These are phyloP conservation scores for Boletus vinaceobasis DNA, from an alignment of 768 basidiomycete genomes.

Conservation along the genomic window DNA sequence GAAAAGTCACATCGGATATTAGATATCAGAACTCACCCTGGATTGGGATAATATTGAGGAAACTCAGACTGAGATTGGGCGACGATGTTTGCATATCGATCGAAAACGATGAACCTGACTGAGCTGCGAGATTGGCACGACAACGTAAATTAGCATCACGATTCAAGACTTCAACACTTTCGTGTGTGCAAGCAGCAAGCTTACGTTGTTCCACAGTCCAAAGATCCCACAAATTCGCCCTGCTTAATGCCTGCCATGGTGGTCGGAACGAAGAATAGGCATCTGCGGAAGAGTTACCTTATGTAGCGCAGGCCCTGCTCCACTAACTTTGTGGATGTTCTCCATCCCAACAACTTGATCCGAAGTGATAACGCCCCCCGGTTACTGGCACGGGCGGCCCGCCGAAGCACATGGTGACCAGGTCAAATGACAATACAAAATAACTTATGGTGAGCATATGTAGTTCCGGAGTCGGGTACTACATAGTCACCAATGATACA, in stretches of 20 bases:
- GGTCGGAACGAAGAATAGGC: not conserved
- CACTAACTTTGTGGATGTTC: not conserved
- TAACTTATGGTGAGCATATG: not conserved
- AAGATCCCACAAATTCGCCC: slow-evolving; percentile 84
- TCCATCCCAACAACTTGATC: not conserved
- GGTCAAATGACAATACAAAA: not conserved
- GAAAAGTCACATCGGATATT: not conserved
- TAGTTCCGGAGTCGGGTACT: not conserved
- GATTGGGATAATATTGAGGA: slow-evolving; percentile 87
- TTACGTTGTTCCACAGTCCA: slow-evolving; percentile 95
- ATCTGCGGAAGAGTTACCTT: slow-evolving; percentile 9
- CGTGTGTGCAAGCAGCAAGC: slow-evolving; percentile 26
- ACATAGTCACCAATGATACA: not conserved
- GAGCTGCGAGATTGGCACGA: slow-evolving; percentile 48
- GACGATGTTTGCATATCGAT: slow-evolving; percentile 81
- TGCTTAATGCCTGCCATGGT: slow-evolving; percentile 44
- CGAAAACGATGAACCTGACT: slow-evolving; percentile 88
- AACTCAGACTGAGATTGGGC: slow-evolving; percentile 91
- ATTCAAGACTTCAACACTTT: not conserved
- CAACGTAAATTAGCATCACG: not conserved
- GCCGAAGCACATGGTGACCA: not conserved
- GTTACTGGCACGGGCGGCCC: not conserved
- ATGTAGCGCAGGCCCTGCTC: not conserved
- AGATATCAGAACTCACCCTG: slow-evolving; percentile 52
- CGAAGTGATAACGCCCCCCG: not conserved